These are phyloP conservation scores for Cucumis melo DNA, from an alignment of 306 rosid species.

Conservation along the genomic window DNA sequence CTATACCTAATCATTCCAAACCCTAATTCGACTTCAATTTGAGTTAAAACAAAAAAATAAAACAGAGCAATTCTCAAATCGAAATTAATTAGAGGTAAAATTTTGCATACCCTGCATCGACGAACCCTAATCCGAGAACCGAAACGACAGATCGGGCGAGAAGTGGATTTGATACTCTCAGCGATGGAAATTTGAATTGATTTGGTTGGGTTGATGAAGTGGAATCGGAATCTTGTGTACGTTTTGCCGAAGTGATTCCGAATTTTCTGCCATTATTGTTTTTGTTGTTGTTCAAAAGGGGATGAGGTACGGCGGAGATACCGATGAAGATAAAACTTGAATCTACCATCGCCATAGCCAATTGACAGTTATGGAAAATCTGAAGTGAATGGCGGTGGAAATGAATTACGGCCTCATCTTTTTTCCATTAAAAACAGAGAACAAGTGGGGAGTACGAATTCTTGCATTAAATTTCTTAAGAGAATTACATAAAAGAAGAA, in stretches of 20 bases:
- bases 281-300: constrained; percentile 14
- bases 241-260: constrained; percentile 17
- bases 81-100: not conserved
- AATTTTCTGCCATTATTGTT: constrained; percentile 21
- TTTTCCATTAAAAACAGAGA: no score
- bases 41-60: not conserved
- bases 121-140: constrained; percentile 59
- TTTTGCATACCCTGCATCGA: constrained; percentile 62
- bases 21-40: not conserved
- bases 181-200: constrained; percentile 10
- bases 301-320: constrained; percentile 2
- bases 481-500: no score
- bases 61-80: not conserved
- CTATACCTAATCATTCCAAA: constrained; percentile 47
- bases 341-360: constrained; percentile 20
- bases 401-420: not conserved
- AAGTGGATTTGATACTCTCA: constrained; percentile 27
- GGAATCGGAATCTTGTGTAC: constrained; percentile 19
- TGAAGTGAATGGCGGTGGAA: not conserved
- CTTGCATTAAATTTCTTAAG: no score
- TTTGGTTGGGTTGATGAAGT: constrained; percentile 8
- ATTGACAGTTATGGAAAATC: not conserved
- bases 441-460: no score
- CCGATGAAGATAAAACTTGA: constrained; percentile 20
- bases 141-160: constrained; percentile 49